These are phyloP conservation scores for Tardiomyces blankii DNA, from an alignment of 1,139 yeast species.

Conservation along the genomic window DNA sequence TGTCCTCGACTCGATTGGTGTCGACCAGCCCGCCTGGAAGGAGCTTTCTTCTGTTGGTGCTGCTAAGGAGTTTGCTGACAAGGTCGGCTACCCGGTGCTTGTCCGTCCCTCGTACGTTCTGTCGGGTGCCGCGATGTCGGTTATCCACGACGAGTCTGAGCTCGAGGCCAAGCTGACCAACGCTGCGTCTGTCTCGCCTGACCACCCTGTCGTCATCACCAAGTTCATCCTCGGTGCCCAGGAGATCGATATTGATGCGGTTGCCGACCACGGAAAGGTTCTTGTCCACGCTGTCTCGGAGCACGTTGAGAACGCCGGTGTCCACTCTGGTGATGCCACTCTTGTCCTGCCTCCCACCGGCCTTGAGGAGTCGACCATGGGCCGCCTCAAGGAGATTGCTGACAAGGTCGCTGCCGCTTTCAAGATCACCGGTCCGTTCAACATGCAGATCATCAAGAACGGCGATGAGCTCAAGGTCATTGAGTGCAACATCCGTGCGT, in stretches of 20 bases:
- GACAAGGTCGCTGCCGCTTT: constrained; percentile 94
- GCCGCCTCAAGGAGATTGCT: constrained; percentile 85
- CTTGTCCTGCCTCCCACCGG: constrained; percentile 96
- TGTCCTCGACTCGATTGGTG: constrained; percentile 93
- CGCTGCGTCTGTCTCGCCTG: constrained; percentile 96
- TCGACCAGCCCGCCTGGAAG: constrained; percentile 99
- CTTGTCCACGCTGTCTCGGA: constrained; percentile 97
- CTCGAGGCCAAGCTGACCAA: constrained; percentile 79
- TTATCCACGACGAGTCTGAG: constrained; percentile 85
- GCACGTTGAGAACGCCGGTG: constrained; percentile 99
- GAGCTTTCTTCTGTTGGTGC: constrained; percentile 90
- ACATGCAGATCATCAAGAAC: constrained; percentile 91
- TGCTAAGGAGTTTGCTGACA: constrained; percentile 86
- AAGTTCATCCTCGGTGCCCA: constrained; percentile 95
- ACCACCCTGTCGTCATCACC: constrained; percentile 95
- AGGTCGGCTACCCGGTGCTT: constrained; percentile 87
- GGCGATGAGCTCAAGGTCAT: constrained; percentile 91
- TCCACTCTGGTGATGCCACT: constrained; percentile 98
- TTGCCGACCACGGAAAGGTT: constrained; percentile 88
- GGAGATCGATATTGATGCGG: constrained; percentile 99
- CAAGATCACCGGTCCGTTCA: constrained; percentile 96
- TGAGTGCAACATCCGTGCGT: constrained; percentile 97
- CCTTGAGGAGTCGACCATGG: constrained; percentile 82
- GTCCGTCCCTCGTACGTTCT: constrained; percentile 97
- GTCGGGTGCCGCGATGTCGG: constrained; percentile 99